Conservation (phyloP, 2,329 filamentous ascomycete species). For the Penicillium glabrum region DNA sequence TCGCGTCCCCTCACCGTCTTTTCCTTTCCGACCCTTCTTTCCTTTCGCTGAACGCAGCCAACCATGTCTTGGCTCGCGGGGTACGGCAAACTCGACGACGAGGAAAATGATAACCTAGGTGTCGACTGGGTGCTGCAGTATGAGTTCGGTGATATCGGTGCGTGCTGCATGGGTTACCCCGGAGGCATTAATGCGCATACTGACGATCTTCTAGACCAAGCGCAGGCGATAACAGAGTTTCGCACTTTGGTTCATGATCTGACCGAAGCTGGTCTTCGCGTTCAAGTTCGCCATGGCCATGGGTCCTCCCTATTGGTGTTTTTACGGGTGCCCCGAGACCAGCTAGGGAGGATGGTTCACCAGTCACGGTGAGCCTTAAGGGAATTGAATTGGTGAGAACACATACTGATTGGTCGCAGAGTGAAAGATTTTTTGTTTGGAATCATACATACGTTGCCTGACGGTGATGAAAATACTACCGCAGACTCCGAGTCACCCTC, state of each 20-base stretch:
- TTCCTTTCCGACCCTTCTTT: neutral
- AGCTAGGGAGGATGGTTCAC: conserved; percentile 79
- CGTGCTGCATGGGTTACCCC: neutral
- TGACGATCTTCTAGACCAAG: conserved; percentile 54
- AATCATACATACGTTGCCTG: conserved; percentile 74
- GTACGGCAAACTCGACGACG: conserved; percentile 14
- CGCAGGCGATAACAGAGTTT: conserved; percentile 72
- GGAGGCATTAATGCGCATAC: conserved; percentile 6
- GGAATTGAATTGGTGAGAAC: neutral
- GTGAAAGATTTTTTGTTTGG: conserved; percentile 94
- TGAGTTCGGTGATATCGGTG: conserved; percentile 68
- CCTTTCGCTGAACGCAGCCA: neutral
- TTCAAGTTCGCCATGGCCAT: conserved; percentile 81
- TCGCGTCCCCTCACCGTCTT: conserved; percentile 3
- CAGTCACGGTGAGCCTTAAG: conserved; percentile 63
- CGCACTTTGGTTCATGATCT: conserved; percentile 74
- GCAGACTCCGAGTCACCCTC: conserved; percentile 83
- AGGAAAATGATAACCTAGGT: conserved; percentile 57
- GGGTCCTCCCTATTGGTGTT: conserved; percentile 77
- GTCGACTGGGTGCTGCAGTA: conserved; percentile 90
- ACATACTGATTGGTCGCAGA: conserved; percentile 43
- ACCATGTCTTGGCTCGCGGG: conserved; percentile 30
- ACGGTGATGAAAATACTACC: conserved; percentile 67
- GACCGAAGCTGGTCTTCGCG: conserved; percentile 75
- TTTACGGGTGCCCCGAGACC: conserved; percentile 73